Evolutionary conservation across 352 stramenopile genomes (phyloP), one percentile per base, ranked within the genome.

Genomic region (Salisapilia sapeloensis): DNA sequence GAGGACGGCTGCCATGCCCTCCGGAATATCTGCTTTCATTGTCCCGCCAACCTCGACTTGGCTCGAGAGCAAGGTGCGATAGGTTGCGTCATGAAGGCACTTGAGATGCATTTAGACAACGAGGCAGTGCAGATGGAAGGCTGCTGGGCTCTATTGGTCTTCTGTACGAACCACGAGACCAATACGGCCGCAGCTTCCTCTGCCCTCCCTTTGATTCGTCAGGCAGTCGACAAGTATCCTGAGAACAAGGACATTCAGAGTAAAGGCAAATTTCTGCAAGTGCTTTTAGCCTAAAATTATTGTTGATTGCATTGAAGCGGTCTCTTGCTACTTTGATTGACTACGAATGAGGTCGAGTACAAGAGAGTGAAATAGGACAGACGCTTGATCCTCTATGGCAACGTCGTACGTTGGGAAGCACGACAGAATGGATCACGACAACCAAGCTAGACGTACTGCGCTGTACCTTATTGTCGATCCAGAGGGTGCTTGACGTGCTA

Each of bases 1-100:
- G 54, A 78, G 34, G 56, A 70, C 33, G 71, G 61, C n/a, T 86
- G 71, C 42, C 71, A 78, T 36, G 64, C 60, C 9, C 49, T 86
- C 37, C 71, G 71, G 40, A 86, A 82, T 42, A 54, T 82, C 23
- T 54, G 56, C 22, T 86, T 83, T 35, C 56, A 72, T 33, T 86
- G 66, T 41, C 27, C 56, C 69, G 50, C 59, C 6, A 86, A 86
- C 37, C 26, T 80, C 35, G 40, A 49, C 37, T 44, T 83, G 9
- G 63, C 59, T 26, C 52, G 66, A 8, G 56, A 77, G 19, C 49
- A 86, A 55, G 56, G 57, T 14, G 70, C 54, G 2, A 72, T 86
- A n/a, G 42, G 41, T 10, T 63, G 63, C 8, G 66, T 86, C 9
- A 33, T 75, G 2, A 56, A 56, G 20, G 63, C 66, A 5, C 71